Evolutionary conservation across 192 early-diverging fungal genomes (phyloP).

Genomic region (Backusella mclennaniae): DNA sequence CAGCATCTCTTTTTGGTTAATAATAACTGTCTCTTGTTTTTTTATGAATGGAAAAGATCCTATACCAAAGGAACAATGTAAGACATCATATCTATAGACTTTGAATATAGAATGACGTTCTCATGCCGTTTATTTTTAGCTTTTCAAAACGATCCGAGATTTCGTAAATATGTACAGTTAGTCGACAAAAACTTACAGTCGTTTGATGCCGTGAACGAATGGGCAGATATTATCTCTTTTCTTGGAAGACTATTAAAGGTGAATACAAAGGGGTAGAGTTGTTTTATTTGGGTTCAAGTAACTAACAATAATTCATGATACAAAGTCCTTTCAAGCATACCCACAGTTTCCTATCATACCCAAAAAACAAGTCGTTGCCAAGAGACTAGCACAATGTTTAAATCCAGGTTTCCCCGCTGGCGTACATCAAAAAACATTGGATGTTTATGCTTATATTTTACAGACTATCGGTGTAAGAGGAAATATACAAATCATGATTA

Average conservation of each 20-base stretch:
- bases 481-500: not conserved
- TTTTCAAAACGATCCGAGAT: constrained; percentile 69
- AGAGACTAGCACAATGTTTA: constrained; percentile 91
- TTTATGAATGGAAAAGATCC: not conserved
- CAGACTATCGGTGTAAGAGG: constrained; percentile 61
- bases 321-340: constrained; percentile 76
- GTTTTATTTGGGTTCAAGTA: not conserved
- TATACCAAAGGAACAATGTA: not conserved
- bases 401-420: constrained; percentile 94
- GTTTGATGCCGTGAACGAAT: constrained; percentile 93
- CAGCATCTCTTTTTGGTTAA: not conserved
- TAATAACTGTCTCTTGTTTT: no score
- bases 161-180: constrained; percentile 76
- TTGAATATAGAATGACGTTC: no score
- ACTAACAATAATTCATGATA: not conserved
- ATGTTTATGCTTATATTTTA: constrained; percentile 82
- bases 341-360: constrained; percentile 74
- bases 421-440: constrained; percentile 91
- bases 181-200: constrained; percentile 85
- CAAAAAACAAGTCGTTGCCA: constrained; percentile 80
- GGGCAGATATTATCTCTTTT: constrained; percentile 94
- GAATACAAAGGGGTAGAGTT: not conserved
- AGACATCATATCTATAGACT: not conserved
- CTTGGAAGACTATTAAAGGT: constrained; percentile 80
- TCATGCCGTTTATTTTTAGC: not conserved